Evolutionary conservation across 108 stramenopile species (phyloP), one percentile per base, ranked within the genome.

Genomic region (Bacterosira constricta): DNA sequence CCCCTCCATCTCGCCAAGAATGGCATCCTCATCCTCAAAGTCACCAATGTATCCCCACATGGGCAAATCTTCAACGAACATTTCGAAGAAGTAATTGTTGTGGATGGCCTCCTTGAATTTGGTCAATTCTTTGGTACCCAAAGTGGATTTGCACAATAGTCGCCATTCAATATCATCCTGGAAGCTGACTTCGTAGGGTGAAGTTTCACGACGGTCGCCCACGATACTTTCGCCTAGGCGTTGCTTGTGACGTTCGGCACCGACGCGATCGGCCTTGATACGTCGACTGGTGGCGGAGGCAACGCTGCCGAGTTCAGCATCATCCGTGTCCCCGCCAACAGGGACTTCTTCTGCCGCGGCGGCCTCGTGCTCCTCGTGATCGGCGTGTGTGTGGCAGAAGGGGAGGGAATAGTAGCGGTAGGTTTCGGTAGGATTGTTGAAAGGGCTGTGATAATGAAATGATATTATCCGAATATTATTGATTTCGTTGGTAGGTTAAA

Each of bases 391-490:
- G 42, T 82, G 78, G 75, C 99, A 99, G 83, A 97, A 98, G 9
- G 98, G 98, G 38, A 99, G 84, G 23, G 93, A 96, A 73, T 98
- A 98, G 85, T 98, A 99, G 73, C 92, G 89, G 83, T 98, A 99
- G 30, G 97, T 99, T 70, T 98, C 99, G 21, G 95, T 93, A 15
- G 98, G 99, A 84, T 99, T 99, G 80, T 96, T 98, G 87, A 97
- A 99, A 17, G 98, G 98, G 21, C 97, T 97, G 59, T 64, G 21
- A 64, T 44, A 12, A 44, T 57, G 30, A 26, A 4, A 51, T 15
- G 58, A 29, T 36, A 54, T 30, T 30, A 15, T 23, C 39, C 5
- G 35, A n/a, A n/a, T n/a, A n/a, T n/a, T n/a, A n/a, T n/a, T n/a
- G n/a, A n/a, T n/a, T n/a, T n/a, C n/a, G n/a, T n/a, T n/a, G n/a